Percentiles rank a stretch among this genome's conserved stretches.
Evolutionary conservation across 805 yeast species (phyloP).

Genomic region (Wickerhamomyces canadensis): DNA sequence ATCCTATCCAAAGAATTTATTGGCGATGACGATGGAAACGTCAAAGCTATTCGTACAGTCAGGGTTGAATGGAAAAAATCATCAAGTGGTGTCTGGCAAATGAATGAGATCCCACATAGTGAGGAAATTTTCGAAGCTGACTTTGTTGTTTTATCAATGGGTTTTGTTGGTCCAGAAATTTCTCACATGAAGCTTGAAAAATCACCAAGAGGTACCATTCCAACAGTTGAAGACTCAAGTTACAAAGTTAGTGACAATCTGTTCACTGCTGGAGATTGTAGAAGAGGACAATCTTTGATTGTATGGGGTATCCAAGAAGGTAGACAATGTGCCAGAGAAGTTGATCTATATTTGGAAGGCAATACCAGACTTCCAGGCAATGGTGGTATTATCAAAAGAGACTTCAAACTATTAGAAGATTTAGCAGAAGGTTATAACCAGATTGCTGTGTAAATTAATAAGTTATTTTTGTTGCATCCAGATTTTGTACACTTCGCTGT

Average conservation of each 20-base stretch:
- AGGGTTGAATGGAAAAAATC: conserved; percentile 98
- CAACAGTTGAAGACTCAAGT: conserved; percentile 44
- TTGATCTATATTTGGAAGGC: conserved; percentile 76
- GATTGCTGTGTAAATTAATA: background rate
- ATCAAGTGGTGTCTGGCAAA: conserved; percentile 96
- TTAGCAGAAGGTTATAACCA: conserved; percentile 36
- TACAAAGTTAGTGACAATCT: conserved; percentile 71
- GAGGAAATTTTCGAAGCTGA: conserved; percentile 96
- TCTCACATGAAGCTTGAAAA: conserved; percentile 60
- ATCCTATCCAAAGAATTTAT: conserved; percentile 93
- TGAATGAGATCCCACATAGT: conserved; percentile 94
- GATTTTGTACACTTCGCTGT: background rate
- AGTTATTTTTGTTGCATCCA: background rate
- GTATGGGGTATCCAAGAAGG: conserved; percentile 99
- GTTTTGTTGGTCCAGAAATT: conserved; percentile 94
- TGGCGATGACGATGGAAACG: conserved; percentile 92
- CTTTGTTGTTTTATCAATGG: conserved; percentile 91
- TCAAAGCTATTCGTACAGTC: conserved; percentile 90
- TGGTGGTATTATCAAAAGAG: conserved; percentile 87
- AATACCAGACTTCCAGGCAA: conserved; percentile 83
- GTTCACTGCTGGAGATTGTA: conserved; percentile 97
- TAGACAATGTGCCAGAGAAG: conserved; percentile 95
- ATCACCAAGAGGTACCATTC: conserved; percentile 81
- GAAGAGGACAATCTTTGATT: conserved; percentile 96
- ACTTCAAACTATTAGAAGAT: conserved; percentile 70